Evolutionary conservation across 2,329 filamentous ascomycete species (phyloP).

Genomic region (Pseudocercospora macadamiae): DNA sequence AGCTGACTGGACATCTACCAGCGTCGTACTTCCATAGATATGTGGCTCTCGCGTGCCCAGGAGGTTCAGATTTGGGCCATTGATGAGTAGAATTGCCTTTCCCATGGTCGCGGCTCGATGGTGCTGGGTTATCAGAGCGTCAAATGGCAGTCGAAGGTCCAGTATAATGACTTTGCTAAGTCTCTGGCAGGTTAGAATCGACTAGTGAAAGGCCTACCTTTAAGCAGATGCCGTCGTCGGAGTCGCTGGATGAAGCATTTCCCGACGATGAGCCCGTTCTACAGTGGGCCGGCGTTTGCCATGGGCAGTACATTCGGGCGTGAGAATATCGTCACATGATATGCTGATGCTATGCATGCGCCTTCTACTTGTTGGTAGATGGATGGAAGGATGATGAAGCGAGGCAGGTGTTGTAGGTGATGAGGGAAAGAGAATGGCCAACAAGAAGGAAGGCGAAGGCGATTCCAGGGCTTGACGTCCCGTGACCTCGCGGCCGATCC

Average conservation of each 20-base stretch:
- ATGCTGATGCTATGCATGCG: no score
- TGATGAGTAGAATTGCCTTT: constrained; percentile 24
- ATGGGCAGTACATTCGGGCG: no score
- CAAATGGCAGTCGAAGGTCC: background rate
- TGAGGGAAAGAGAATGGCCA: background rate
- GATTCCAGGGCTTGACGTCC: no score
- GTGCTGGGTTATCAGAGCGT: background rate
- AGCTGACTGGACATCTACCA: constrained; percentile 61
- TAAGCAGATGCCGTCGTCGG: background rate
- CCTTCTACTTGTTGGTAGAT: background rate
- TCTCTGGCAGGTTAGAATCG: background rate
- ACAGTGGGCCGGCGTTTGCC: background rate
- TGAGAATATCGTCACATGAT: no score
- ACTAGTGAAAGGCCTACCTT: background rate
- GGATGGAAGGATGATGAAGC: background rate
- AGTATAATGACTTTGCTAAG: background rate
- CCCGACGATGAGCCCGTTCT: background rate
- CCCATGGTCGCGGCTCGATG: background rate
- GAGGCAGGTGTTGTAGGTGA: background rate
- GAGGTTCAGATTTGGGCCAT: constrained; percentile 79
- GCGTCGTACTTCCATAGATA: constrained; percentile 72
- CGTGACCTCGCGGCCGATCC: no score
- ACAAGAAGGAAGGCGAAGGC: no score
- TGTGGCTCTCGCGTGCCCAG: constrained; percentile 74
- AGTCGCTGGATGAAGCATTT: constrained; percentile 4